A percentile compares a stretch with the other conserved stretches of the same genome.
Evolutionary conservation across 2,329 filamentous ascomycete genomes (phyloP).

Genomic region (Epichloe typhina): DNA sequence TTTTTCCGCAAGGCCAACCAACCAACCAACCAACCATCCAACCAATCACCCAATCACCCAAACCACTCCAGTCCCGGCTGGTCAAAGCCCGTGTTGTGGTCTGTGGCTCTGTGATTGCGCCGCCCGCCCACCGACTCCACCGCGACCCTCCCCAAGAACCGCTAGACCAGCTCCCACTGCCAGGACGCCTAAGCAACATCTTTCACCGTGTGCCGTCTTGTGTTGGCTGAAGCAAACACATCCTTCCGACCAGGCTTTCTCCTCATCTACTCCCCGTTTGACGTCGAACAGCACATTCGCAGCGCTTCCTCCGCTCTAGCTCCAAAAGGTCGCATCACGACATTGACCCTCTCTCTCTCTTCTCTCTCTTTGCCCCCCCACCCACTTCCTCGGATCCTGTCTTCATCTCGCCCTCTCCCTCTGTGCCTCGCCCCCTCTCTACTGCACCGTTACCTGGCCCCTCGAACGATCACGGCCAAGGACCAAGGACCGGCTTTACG

Average conservation of each 20-base stretch:
- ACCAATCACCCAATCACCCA: background rate
- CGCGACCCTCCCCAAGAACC: slow-evolving; percentile 2
- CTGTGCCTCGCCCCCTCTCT: background rate
- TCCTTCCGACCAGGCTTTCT: slow-evolving; percentile 2
- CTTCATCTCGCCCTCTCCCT: background rate
- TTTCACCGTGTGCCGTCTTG: background rate
- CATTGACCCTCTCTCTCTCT: background rate
- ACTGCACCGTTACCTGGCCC: background rate
- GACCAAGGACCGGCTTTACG: background rate
- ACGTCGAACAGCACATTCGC: slow-evolving; percentile 4
- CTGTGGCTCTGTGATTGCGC: too few relatives aligned
- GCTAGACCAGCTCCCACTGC: slow-evolving; percentile 1
- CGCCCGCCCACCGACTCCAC: slow-evolving; percentile 3
- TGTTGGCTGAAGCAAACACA: slow-evolving; percentile 7
- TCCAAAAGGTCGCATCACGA: slow-evolving; percentile 1
- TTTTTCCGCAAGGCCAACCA: background rate
- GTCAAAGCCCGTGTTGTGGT: too few relatives aligned
- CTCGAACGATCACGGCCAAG: background rate
- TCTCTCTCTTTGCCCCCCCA: background rate
- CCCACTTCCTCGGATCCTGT: background rate
- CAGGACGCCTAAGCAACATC: slow-evolving; percentile 3
- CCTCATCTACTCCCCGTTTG: slow-evolving; percentile 1
- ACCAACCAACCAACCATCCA: background rate
- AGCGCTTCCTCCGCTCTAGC: background rate
- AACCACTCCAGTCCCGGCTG: background rate